Percentiles rank a stretch among this genome's conserved stretches.
phyloP scores from a whole-genome alignment of 179 eudicot species.

The Pouteria campechiana region DNA sequence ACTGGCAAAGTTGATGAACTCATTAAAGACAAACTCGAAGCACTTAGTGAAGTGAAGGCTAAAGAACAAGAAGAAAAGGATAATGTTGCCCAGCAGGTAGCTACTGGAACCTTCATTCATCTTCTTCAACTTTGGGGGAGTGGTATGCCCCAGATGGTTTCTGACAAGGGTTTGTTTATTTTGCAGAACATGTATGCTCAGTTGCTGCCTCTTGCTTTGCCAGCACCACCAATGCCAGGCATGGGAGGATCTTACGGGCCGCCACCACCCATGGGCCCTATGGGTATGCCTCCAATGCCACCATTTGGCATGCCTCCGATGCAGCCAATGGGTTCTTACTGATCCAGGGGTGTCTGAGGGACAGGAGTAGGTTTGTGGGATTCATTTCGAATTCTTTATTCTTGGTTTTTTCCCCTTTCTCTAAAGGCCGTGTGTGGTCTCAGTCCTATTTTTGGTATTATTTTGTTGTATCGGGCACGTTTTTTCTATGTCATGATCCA shows the following conservation, averaged over 20 bases:
- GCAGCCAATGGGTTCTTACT: constrained; percentile 87
- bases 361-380: too few relatives aligned
- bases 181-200: constrained; percentile 94
- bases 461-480: too few relatives aligned
- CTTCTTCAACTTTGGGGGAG: background rate
- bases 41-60: constrained; percentile 66
- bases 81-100: constrained; percentile 74
- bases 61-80: constrained; percentile 87
- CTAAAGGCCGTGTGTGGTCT: too few relatives aligned
- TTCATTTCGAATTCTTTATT: too few relatives aligned
- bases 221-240: constrained; percentile 90
- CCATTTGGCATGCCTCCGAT: constrained; percentile 90
- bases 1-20: constrained; percentile 94
- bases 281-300: constrained; percentile 96
- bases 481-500: too few relatives aligned
- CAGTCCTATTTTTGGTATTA: too few relatives aligned
- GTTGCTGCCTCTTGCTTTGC: constrained; percentile 89
- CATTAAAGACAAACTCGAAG: constrained; percentile 78
- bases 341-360: constrained; percentile 11
- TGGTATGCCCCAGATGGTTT: background rate
- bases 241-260: constrained; percentile 55
- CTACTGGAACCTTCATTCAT: too few relatives aligned
- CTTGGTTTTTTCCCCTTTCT: too few relatives aligned
- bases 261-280: constrained; percentile 62
- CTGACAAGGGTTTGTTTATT: background rate